Percentiles rank a stretch among this genome's conserved stretches.
Conservation (phyloP, 2,329 filamentous ascomycete species). For the Aspergillus quadricinctus region DNA sequence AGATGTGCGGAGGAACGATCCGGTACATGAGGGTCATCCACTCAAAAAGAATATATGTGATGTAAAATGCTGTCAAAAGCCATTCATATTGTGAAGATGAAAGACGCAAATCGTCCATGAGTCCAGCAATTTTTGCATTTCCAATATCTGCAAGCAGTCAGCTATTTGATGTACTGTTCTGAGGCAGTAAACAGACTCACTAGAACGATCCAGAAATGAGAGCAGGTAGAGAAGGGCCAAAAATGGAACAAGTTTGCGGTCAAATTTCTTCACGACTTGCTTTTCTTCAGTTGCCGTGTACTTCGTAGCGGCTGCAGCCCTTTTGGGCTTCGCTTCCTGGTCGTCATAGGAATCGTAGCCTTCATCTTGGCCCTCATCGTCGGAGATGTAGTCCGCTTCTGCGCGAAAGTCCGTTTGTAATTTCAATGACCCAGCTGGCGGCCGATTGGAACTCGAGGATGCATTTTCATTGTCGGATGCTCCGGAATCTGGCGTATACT, state of each 20-base stretch:
- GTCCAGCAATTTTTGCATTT: slow-evolving; percentile 59
- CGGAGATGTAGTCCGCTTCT: slow-evolving; percentile 16
- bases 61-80: slow-evolving; percentile 60
- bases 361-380: slow-evolving; percentile 18
- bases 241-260: slow-evolving; percentile 72
- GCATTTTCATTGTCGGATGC: slow-evolving; percentile 22
- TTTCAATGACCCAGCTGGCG: slow-evolving; percentile 19
- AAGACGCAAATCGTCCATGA: slow-evolving; percentile 52
- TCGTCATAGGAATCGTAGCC: slow-evolving; percentile 27
- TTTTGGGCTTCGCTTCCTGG: slow-evolving; percentile 11
- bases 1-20: slow-evolving; percentile 57
- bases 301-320: slow-evolving; percentile 23
- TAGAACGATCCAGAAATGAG: slow-evolving; percentile 80
- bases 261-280: slow-evolving; percentile 68
- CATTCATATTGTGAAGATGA: slow-evolving; percentile 56
- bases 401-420: slow-evolving; percentile 33
- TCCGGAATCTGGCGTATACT: slow-evolving; percentile 34
- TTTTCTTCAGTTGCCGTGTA: slow-evolving; percentile 63
- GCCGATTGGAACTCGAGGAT: slow-evolving; percentile 11
- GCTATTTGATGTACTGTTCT: not conserved
- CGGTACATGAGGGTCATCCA: slow-evolving; percentile 64
- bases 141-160: slow-evolving; percentile 47
- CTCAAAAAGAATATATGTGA: slow-evolving; percentile 61
- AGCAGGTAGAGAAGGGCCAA: slow-evolving; percentile 79
- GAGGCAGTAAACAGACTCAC: slow-evolving; percentile 44